Evolutionary conservation across 495 filamentous ascomycete species (phyloP).

Genomic region (Xylaria nigripes): DNA sequence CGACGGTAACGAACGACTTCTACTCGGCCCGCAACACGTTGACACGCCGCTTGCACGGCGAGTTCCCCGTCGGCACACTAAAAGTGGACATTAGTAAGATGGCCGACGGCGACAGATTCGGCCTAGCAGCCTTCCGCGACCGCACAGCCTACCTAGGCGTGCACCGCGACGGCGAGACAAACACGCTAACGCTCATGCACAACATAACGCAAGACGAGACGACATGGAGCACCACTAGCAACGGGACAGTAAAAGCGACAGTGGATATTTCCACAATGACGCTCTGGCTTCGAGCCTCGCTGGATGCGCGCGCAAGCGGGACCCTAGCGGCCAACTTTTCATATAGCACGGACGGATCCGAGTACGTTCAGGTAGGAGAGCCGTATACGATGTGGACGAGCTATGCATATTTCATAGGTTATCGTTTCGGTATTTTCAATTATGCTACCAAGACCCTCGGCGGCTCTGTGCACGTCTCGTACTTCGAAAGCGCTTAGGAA

Average conservation of each 20-base stretch:
- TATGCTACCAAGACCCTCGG: constrained; percentile 46
- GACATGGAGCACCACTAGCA: constrained; percentile 35
- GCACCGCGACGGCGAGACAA: constrained; percentile 17
- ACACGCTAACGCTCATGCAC: constrained; percentile 18
- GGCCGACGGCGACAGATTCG: constrained; percentile 43
- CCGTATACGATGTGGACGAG: constrained; percentile 35
- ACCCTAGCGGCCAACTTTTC: constrained; percentile 31
- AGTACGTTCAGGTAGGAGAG: constrained; percentile 36
- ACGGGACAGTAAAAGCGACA: constrained; percentile 31
- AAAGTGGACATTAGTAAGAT: constrained; percentile 39
- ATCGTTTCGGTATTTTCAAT: constrained; percentile 52
- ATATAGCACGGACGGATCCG: constrained; percentile 44
- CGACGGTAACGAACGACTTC: constrained; percentile 44
- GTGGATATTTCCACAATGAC: constrained; percentile 16
- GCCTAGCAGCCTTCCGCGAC: constrained; percentile 46
- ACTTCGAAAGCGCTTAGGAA: constrained; percentile 12
- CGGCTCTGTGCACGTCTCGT: constrained; percentile 38
- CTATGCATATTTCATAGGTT: constrained; percentile 48
- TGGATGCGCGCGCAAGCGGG: constrained; percentile 14
- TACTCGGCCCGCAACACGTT: constrained; percentile 49
- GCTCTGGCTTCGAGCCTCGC: constrained; percentile 34
- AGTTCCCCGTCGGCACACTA: constrained; percentile 39
- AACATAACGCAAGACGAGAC: constrained; percentile 17
- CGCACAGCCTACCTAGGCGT: constrained; percentile 45
- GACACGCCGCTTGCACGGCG: constrained; percentile 46